Base-by-base conservation (phyloP, 163 green algal genomes). In the Prototheca wickerhamii region DNA sequence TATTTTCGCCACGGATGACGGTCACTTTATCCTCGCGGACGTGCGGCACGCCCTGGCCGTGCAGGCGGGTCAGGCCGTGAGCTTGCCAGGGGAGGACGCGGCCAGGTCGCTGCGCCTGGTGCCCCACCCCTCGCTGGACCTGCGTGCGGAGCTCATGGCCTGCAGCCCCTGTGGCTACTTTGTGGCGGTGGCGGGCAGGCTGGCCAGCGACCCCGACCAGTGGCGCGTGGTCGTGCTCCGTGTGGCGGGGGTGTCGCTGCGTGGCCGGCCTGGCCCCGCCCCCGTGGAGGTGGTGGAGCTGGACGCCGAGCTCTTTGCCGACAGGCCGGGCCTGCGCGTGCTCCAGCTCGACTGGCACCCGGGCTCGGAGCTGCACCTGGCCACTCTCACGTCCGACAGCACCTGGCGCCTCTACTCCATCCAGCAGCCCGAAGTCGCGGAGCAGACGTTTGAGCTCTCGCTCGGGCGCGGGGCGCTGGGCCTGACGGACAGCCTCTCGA, bases 391-490 rank as follows among this genome's bases (percentile, higher is more conserved):
- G 0, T 72, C 61, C 5, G 70, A 76, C 57, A 58, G 43, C 49
- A 61, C 63, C 6, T 68, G 60, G 61, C 65, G 71, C 7, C 55
- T 78, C 31, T 78, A 78, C 65, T 50, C 71, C 56, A 55, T 68
- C 4, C 49, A 70, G 26, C 52, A 34, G 12, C 60, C 60, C 4
- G 44, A 60, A n/a, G 33, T 78, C 42, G 61, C 71, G 4, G 71
- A 78, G 60, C 71, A 78, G 61, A 78, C 62, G 3, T 74, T 78
- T 67, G 71, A 78, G 56, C 65, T 78, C 17, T 23, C 10, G 15
- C 18, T 7, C 21, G 46, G 15, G 15, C 46, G 15, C n/a, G 21
- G 15, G 20, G 15, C 15, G 21, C n/a, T 55, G 46, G 21, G 26
- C 15, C 52, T 12, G n/a, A 21, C 8, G n/a, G 52, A 6, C 52